A percentile compares a stretch with the other conserved stretches of the same genome.
Conservation (phyloP, 2,329 filamentous ascomycete species). For the Pseudopyrenochaeta lycopersici region DNA sequence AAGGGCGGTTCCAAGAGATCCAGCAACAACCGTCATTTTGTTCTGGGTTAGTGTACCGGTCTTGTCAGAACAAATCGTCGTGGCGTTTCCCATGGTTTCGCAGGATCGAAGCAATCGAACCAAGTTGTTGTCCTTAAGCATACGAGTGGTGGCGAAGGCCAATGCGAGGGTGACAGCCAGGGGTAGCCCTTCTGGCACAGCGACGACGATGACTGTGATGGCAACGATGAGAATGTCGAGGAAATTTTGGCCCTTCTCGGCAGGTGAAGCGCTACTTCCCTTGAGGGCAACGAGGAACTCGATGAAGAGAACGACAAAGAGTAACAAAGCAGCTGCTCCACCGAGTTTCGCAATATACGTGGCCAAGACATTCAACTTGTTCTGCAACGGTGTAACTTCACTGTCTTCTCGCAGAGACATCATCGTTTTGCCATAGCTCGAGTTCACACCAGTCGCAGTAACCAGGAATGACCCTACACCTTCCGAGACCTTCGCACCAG, state of each 20-base stretch:
- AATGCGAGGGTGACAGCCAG: constrained; percentile 74
- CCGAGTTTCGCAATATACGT: constrained; percentile 83
- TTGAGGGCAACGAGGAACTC: constrained; percentile 79
- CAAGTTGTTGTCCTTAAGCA: constrained; percentile 75
- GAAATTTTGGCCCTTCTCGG: constrained; percentile 78
- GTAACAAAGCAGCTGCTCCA: constrained; percentile 77
- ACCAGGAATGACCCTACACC: constrained; percentile 80
- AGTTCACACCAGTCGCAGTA: constrained; percentile 76
- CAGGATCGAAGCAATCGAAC: constrained; percentile 74
- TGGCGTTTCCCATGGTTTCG: constrained; percentile 77
- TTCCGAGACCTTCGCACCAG: constrained; percentile 80
- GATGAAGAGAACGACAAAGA: constrained; percentile 88
- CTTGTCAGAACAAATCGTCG: constrained; percentile 77
- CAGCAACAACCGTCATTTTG: constrained; percentile 72
- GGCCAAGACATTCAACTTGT: constrained; percentile 78
- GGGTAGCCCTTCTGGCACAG: constrained; percentile 72
- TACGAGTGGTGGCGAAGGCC: constrained; percentile 72
- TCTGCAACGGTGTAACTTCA: constrained; percentile 80
- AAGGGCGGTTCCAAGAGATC: constrained; percentile 68
- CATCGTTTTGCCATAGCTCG: constrained; percentile 78
- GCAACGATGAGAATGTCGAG: constrained; percentile 70
- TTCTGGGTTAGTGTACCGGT: constrained; percentile 54
- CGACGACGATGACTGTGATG: constrained; percentile 74
- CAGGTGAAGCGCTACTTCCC: constrained; percentile 62
- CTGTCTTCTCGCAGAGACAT: constrained; percentile 80